These are phyloP conservation scores for Chaetomium fimeti DNA, from an alignment of 495 filamentous ascomycete species.

Conservation along the genomic window DNA sequence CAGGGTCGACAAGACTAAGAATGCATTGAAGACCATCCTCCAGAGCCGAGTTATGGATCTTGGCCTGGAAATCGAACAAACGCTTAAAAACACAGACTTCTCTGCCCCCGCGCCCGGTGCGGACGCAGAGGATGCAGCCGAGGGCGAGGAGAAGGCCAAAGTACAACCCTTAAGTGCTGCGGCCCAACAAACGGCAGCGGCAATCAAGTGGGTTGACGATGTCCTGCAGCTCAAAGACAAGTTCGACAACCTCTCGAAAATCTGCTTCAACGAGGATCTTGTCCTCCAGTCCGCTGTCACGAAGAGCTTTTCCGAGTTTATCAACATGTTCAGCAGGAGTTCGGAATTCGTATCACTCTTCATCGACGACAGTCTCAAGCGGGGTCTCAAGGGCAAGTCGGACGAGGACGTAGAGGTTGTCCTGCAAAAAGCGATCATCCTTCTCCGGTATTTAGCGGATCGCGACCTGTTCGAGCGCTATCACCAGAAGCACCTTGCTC, in stretches of 20 bases:
- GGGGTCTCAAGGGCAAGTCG: constrained; percentile 88
- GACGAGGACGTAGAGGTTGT: constrained; percentile 84
- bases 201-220: constrained; percentile 94
- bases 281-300: constrained; percentile 76
- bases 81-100: constrained; percentile 53
- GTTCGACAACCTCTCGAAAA: constrained; percentile 73
- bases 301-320: constrained; percentile 82
- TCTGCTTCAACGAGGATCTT: constrained; percentile 71
- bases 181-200: constrained; percentile 66
- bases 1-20: constrained; percentile 74
- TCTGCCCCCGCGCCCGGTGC: constrained; percentile 39
- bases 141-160: constrained; percentile 47
- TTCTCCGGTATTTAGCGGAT: constrained; percentile 82
- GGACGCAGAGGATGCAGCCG: constrained; percentile 50
- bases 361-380: constrained; percentile 94
- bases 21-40: constrained; percentile 64
- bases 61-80: constrained; percentile 76
- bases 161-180: constrained; percentile 43
- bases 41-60: constrained; percentile 74
- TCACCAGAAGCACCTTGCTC: constrained; percentile 95
- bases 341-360: constrained; percentile 95
- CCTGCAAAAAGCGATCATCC: constrained; percentile 83
- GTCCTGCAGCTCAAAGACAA: constrained; percentile 83
- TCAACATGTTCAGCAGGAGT: constrained; percentile 77
- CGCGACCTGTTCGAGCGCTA: constrained; percentile 97